phyloP scores from a whole-genome alignment of 345 rosid species.

The Populus alba region DNA sequence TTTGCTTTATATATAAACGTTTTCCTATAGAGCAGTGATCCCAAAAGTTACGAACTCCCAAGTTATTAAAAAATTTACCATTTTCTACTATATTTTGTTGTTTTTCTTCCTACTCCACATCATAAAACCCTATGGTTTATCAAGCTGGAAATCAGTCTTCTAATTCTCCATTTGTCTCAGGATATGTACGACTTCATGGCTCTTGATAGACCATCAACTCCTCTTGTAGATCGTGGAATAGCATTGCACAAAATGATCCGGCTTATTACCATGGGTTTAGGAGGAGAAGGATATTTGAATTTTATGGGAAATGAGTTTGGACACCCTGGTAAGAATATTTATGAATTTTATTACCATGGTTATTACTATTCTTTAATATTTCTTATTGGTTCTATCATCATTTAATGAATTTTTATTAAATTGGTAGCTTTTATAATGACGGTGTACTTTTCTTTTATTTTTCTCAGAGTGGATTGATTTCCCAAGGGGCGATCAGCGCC shows the following conservation, averaged over 20 bases:
- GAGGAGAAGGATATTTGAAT: constrained; percentile 97
- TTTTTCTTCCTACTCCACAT: too few species aligned
- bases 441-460: constrained; percentile 6
- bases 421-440: neutral
- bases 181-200: constrained; percentile 99
- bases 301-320: constrained; percentile 99
- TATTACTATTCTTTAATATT: neutral
- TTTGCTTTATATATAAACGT: too few species aligned
- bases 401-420: constrained; percentile 1
- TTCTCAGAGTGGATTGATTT: constrained; percentile 92
- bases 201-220: constrained; percentile 70
- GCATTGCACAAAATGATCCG: constrained; percentile 97
- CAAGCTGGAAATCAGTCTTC: constrained; percentile 2
- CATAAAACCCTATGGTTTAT: neutral
- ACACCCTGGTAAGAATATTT: constrained; percentile 69
- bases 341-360: neutral
- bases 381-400: neutral
- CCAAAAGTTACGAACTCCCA: too few species aligned
- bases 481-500: constrained; percentile 82
- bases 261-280: constrained; percentile 89
- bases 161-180: constrained; percentile 36
- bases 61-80: too few species aligned
- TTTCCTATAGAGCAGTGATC: too few species aligned
- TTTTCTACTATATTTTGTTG: too few species aligned
- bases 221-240: constrained; percentile 85